Conservation (phyloP, 495 filamentous ascomycete species). For the Tuber indicum region DNA sequence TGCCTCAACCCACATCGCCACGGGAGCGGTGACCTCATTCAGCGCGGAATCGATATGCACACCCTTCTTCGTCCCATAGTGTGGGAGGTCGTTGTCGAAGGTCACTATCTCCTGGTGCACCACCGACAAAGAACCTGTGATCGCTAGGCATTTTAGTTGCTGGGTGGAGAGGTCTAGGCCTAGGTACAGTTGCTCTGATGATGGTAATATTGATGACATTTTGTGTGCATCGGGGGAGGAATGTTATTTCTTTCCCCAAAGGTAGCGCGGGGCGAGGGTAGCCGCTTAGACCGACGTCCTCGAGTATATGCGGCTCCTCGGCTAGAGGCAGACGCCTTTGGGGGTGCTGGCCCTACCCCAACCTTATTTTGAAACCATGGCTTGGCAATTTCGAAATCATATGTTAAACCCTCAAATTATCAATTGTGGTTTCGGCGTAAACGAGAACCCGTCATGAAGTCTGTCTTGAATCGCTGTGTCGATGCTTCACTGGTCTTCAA, state of each 20-base stretch:
- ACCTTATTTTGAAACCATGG: no score
- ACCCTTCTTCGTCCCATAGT: constrained; percentile 82
- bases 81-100: constrained; percentile 64
- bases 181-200: constrained; percentile 61
- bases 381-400: no score
- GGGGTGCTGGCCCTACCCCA: no score
- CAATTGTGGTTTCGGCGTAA: no score
- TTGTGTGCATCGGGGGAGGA: constrained; percentile 15
- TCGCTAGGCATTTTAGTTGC: constrained; percentile 61
- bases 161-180: constrained; percentile 96
- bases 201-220: constrained; percentile 41
- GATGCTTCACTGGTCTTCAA: no score
- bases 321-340: no score
- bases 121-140: constrained; percentile 46
- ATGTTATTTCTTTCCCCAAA: not conserved
- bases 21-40: constrained; percentile 83
- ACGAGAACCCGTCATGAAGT: no score
- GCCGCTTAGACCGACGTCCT: no score
- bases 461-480: no score
- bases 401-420: no score
- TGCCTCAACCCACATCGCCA: constrained; percentile 90
- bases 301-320: no score
- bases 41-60: constrained; percentile 73
- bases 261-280: not conserved
- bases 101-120: constrained; percentile 65